Percentiles rank a stretch among this genome's conserved stretches.
These are phyloP conservation scores for Cercospora beticola DNA, from an alignment of 2,329 filamentous ascomycete genomes.

Conservation along the genomic window DNA sequence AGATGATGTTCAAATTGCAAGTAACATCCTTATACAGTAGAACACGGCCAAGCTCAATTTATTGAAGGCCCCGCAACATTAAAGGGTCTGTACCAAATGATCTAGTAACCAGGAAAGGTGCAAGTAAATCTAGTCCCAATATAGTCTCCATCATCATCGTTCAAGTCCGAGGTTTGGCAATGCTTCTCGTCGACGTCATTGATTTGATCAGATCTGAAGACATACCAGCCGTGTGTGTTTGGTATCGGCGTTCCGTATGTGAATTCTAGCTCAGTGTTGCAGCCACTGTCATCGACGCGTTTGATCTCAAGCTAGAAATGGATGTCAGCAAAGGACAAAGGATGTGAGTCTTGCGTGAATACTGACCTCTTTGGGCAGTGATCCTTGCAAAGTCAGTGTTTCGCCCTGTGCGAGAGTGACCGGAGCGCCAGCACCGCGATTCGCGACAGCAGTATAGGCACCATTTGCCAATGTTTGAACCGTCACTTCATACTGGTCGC, in stretches of 20 bases:
- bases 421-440: neutral
- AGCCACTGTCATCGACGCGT: neutral
- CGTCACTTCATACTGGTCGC: neutral
- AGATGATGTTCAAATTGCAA: neutral
- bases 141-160: neutral
- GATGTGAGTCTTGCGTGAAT: neutral
- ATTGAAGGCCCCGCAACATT: neutral
- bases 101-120: neutral
- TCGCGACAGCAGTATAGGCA: neutral
- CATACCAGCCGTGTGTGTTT: neutral
- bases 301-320: neutral
- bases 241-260: neutral
- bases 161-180: neutral
- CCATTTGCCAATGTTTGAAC: neutral
- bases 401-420: neutral
- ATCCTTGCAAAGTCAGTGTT: neutral
- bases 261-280: neutral
- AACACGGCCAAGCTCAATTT: neutral
- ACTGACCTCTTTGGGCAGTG: neutral
- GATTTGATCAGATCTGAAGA: neutral
- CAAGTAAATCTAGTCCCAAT: neutral
- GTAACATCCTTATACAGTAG: neutral
- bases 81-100: neutral
- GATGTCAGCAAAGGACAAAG: neutral
- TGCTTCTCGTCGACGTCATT: neutral